Evolutionary conservation across 192 early-diverging fungal species (phyloP).

Genomic region (Coemansia sp.): DNA sequence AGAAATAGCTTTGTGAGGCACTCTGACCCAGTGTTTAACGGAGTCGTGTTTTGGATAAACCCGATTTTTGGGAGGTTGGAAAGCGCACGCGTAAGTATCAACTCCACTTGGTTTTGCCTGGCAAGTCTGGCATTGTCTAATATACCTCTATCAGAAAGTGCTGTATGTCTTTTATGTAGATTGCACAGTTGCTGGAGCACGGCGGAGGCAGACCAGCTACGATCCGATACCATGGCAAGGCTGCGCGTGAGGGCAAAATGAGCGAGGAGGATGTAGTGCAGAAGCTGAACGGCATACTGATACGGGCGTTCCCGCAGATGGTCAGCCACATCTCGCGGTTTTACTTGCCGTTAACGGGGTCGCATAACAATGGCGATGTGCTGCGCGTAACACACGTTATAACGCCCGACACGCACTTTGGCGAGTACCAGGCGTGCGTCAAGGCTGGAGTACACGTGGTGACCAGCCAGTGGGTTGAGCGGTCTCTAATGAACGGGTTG

Average conservation of each 20-base stretch:
- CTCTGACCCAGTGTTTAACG: constrained; percentile 31
- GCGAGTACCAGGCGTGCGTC: constrained; percentile 39
- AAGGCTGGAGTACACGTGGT: constrained; percentile 38
- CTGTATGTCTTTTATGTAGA: constrained; percentile 8
- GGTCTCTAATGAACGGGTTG: constrained; percentile 22
- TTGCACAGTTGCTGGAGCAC: constrained; percentile 26
- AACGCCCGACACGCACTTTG: constrained; percentile 47
- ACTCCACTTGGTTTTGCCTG: background rate
- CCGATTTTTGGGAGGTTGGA: constrained; percentile 17
- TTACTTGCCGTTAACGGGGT: constrained; percentile 8
- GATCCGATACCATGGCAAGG: constrained; percentile 14
- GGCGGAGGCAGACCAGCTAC: constrained; percentile 40
- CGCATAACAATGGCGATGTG: background rate
- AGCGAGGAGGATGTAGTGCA: background rate
- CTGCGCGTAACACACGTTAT: constrained; percentile 37
- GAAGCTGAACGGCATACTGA: constrained; percentile 43
- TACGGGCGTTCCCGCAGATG: constrained; percentile 44
- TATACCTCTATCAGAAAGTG: background rate
- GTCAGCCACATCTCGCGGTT: constrained; percentile 37
- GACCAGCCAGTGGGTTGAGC: constrained; percentile 47
- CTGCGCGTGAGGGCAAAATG: background rate
- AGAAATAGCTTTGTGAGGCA: constrained; percentile 31
- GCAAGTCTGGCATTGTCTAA: background rate
- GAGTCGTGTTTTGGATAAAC: constrained; percentile 50
- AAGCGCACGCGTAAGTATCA: constrained; percentile 25